Evolutionary conservation across 345 rosid genomes (phyloP).

Genomic region (Conringia planisiliqua): DNA sequence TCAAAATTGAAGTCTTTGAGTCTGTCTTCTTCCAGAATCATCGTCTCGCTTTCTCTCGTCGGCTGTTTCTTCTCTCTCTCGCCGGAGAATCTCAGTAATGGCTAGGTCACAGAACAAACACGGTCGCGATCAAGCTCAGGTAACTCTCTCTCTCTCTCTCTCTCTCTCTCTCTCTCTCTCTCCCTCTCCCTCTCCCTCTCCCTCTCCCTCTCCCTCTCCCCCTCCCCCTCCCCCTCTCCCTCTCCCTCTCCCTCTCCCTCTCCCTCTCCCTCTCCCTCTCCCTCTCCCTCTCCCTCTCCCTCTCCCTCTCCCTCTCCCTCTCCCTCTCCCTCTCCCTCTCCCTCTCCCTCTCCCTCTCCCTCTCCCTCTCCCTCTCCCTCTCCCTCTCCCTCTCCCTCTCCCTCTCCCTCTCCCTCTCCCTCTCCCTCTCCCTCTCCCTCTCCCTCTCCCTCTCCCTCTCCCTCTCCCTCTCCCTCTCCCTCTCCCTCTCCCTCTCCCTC

Average conservation of each 20-base stretch:
- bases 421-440: neutral
- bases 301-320: neutral
- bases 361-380: neutral
- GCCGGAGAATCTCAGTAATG: conserved; percentile 26
- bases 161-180: neutral
- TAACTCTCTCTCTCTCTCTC: neutral
- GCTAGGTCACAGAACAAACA: conserved; percentile 52
- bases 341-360: neutral
- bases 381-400: neutral
- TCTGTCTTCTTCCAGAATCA: conserved; percentile 26
- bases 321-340: neutral
- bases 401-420: neutral
- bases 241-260: neutral
- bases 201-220: neutral
- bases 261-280: neutral
- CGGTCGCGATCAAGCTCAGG: conserved; percentile 63
- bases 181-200: neutral
- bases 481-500: neutral
- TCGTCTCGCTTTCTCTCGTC: conserved; percentile 3
- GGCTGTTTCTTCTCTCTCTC: conserved; percentile 13
- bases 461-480: neutral
- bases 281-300: neutral
- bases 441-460: neutral
- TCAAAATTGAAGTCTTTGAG: neutral
- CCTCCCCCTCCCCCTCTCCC: too few species aligned